Evolutionary conservation across 1,284 basidiomycete species (phyloP).

Genomic region (Cryptococcus hybrid): DNA sequence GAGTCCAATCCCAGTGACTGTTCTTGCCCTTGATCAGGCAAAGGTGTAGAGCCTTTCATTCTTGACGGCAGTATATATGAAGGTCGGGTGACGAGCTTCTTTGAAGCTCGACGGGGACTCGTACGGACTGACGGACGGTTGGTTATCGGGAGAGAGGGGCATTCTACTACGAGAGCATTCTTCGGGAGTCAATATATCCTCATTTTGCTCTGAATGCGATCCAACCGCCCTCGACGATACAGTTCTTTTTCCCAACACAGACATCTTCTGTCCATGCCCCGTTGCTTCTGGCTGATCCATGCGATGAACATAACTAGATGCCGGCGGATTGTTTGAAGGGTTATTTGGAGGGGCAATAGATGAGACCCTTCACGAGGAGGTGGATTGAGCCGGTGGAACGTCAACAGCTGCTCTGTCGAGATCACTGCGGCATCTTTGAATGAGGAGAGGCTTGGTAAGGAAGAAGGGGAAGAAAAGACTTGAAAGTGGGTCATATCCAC

Average conservation of each 20-base stretch:
- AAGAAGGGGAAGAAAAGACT: not conserved
- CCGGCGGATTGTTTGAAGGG: too few relatives aligned
- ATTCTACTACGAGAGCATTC: not conserved
- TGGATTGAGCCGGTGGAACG: not conserved
- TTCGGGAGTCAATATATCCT: too few relatives aligned
- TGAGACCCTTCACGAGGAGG: too few relatives aligned
- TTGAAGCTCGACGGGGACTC: not conserved
- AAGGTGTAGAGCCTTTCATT: constrained; percentile 5
- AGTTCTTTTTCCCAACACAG: too few relatives aligned
- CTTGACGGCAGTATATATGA: not conserved
- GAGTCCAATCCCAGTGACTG: constrained; percentile 22
- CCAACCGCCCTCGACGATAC: too few relatives aligned
- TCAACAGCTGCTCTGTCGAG: not conserved
- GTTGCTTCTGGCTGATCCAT: too few relatives aligned
- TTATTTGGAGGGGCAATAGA: too few relatives aligned
- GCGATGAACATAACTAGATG: too few relatives aligned
- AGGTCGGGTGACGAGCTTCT: not conserved
- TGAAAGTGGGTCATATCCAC: too few relatives aligned
- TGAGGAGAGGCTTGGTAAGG: not conserved
- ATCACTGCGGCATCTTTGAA: not conserved
- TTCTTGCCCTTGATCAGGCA: not conserved
- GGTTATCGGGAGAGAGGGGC: not conserved
- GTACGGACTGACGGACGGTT: not conserved
- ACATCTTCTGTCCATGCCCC: too few relatives aligned
- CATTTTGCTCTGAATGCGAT: too few relatives aligned